Base-by-base conservation (phyloP, 2,329 filamentous ascomycete species). In the Scytalidium lignicola region DNA sequence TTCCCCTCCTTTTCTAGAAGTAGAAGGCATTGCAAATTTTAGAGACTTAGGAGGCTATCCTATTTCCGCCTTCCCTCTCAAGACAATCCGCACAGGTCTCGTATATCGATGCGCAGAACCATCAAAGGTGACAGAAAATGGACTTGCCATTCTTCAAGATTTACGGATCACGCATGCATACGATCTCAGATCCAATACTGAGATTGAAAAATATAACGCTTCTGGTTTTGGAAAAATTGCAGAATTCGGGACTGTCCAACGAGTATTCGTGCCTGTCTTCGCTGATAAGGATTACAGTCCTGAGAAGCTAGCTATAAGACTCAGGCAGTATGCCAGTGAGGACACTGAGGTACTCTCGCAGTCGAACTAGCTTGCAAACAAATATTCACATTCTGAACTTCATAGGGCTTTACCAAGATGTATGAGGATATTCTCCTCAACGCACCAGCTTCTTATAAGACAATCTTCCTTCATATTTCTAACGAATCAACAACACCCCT, bases 101-200 rank as follows among this genome's bases (percentile, higher is more conserved):
- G 68, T 86, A 50, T 91, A 80, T 67, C 83, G 88, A 49, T 82
- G 82, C 44, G 86, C 83, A 2, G 85, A 89, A 56, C 80, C 85
- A 15, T 79, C 77, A 17, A 69, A 69, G 49, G 69, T 85, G 37
- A 80, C 79, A 1, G 63, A 72, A 21, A 67, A 73, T 20, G 83
- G 83, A 15, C 66, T 79, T 6, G 59, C 66, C 7, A 72, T 69
- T 41, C 71, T 88, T 51, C 71, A 70, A 23, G 57, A 64, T 4
- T 69, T 88, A 47, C 75, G 78, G n/a, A 78, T 92, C 55, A 74
- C 70, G 20, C 72, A 76, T 54, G 75, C 88, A 46, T 90, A 83
- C 63, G 86, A 90, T 68, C 71, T 90, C 9, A 77, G 87, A 48
- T 85, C 80, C 21, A 65, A 67, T 17, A 68, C 71, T 17, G 84